Base-by-base conservation (phyloP, 1,284 basidiomycete species). In the Trametes hirsuta region DNA sequence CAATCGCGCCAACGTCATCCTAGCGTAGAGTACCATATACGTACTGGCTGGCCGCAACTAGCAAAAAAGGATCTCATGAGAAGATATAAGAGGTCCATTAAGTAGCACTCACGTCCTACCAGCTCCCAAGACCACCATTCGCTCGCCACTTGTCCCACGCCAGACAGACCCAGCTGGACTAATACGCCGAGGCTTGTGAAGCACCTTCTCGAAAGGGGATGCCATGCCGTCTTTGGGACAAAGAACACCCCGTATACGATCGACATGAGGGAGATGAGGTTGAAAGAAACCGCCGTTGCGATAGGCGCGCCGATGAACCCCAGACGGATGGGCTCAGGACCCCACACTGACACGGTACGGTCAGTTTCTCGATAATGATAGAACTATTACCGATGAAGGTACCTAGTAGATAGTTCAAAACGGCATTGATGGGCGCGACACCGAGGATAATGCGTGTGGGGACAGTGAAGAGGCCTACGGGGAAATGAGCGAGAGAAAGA, bases 71-170 rank as follows among this genome's bases (percentile, higher is more conserved):
- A 48, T 24, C 65, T 51, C 37, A 42, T 64, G 52, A 53, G 49
- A 45, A 35, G 35, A 37, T 21, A 41, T 11, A 6, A 47, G 14
- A 45, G 12, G 4, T 39, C 44, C 10, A 53, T 15, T 11, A 52
- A 6, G 3, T 14, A 47, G 4, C 2, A 80, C 83, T 66, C 63
- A 84, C 82, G 74, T 50, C 80, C 81, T 53, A 91, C 77, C 3
- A 94, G 78, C 71, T 95, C 94, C 94, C 94, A 95, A 39, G 88
- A 88, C 93, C 93, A 95, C 94, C 94, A 96, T 72, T 96, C 94
- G 9, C 85, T 86, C 1, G 90, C 91, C 36, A 78, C 81, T 65
- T 84, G 83, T 10, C 89, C 85, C 22, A 93, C 86, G 24, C 94
- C 92, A 5, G 90, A 90, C 22, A 94, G 69, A 6, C 93, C 94